Evolutionary conservation across 2,329 filamentous ascomycete genomes (phyloP).

Genomic region (Orbilia oligospora): DNA sequence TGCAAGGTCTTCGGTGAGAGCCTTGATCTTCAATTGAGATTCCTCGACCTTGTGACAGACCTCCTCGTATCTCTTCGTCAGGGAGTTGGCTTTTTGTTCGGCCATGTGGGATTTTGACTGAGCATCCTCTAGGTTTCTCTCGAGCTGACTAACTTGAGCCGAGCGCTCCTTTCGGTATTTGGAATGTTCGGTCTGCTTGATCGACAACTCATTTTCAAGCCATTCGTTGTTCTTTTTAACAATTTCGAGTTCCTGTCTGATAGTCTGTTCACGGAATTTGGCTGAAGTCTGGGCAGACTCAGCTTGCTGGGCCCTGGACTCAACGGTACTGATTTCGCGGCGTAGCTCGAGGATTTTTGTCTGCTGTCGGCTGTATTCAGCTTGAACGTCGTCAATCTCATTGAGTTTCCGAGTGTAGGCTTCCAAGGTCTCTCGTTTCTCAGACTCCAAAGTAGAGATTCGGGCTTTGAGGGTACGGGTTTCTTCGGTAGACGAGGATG

Average conservation of each 20-base stretch:
- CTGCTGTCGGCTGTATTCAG: conserved; percentile 89
- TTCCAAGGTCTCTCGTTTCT: conserved; percentile 89
- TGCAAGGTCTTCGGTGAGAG: conserved; percentile 85
- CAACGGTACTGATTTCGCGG: conserved; percentile 83
- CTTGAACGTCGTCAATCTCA: conserved; percentile 85
- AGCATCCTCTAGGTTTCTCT: conserved; percentile 89
- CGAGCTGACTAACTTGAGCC: conserved; percentile 86
- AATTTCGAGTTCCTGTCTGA: conserved; percentile 91
- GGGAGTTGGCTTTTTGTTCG: conserved; percentile 70
- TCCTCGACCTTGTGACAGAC: conserved; percentile 90
- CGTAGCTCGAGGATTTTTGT: conserved; percentile 87
- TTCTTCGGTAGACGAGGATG: conserved; percentile 80
- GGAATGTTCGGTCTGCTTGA: conserved; percentile 86
- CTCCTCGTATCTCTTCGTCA: conserved; percentile 85
- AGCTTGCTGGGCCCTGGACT: conserved; percentile 86
- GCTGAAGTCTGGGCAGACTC: conserved; percentile 84
- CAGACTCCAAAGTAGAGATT: conserved; percentile 87
- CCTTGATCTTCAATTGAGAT: conserved; percentile 82
- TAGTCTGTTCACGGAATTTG: conserved; percentile 89
- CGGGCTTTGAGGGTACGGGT: conserved; percentile 83
- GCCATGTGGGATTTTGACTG: conserved; percentile 75
- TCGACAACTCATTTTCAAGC: conserved; percentile 91
- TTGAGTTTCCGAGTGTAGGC: conserved; percentile 91
- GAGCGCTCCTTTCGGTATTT: conserved; percentile 97
- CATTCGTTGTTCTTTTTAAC: conserved; percentile 92